Percentiles rank a stretch among this genome's conserved stretches.
Evolutionary conservation across 176 grass and related monocot species (phyloP).

Genomic region (Melocanna baccifera): DNA sequence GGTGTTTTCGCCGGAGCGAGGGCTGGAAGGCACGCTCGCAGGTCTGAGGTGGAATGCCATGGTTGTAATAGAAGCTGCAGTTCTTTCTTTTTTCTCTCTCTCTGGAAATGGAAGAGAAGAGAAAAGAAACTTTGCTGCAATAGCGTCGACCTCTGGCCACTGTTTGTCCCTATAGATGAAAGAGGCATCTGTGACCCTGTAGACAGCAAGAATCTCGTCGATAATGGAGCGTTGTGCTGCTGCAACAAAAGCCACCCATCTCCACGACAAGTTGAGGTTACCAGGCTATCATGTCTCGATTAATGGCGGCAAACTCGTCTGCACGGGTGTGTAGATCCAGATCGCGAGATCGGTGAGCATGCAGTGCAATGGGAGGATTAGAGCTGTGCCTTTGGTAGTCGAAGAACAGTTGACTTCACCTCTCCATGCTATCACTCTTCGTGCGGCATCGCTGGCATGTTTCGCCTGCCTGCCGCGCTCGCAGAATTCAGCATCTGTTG

Average conservation of each 20-base stretch:
- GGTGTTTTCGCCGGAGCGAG: neutral
- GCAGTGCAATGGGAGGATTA: neutral
- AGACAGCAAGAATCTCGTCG: constrained; percentile 23
- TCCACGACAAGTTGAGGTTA: neutral
- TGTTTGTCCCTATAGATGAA: neutral
- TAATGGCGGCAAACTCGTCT: neutral
- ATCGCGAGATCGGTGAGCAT: neutral
- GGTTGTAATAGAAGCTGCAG: neutral
- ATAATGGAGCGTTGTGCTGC: neutral
- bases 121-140: neutral
- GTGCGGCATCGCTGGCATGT: neutral
- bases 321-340: neutral
- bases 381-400: neutral
- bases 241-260: constrained; percentile 7
- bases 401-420: constrained; percentile 7
- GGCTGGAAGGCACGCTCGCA: constrained; percentile 29
- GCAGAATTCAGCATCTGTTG: constrained; percentile 13
- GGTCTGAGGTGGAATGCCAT: constrained; percentile 42
- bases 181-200: neutral
- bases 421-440: neutral
- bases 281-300: neutral
- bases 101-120: neutral
- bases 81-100: neutral
- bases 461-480: neutral
- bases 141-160: neutral